Evolutionary conservation across 805 yeast species (phyloP), one percentile per base, ranked within the genome.

Genomic region (Wickerhamomyces bisporus): DNA sequence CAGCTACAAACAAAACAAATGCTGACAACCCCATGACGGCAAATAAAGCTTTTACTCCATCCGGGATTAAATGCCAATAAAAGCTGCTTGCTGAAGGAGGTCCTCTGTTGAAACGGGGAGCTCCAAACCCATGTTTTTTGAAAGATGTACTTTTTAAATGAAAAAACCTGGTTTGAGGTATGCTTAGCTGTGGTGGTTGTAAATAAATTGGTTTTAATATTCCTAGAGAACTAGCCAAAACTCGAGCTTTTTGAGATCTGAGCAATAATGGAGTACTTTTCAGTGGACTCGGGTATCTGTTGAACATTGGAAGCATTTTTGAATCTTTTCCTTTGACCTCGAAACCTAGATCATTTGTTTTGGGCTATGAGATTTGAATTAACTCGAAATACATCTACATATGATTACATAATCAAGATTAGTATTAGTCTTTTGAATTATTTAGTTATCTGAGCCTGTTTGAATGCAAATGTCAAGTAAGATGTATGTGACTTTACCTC

Each of bases 401-500:
- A 21, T 21, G 24, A 21, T 21, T 21, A 21, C 24, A 21, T 21
- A 21, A 21, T 21, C 24, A 21, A 21, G 10, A 29, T 9, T 11
- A 6, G 11, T 13, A 17, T 6, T 19, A 12, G 7, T 19, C n/a
- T 16, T n/a, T 30, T 19, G 5, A 8, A 19, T 20, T 6, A 20
- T 12, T 30, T 4, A 19, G n/a, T 27, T 27, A 14, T 15, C 19
- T 15, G 34, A 27, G 52, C 52, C 43, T 61, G 60, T 47, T 65
- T 71, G 41, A 68, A 71, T 18, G 98, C 99, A 71, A 93, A 93
- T 2, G 96, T 86, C 53, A 93, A 64, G 57, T 87, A 93, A 0
- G 96, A 86, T 0, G 99, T 93, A 52, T 93, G 99, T 6, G 88
- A 81, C 64, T 91, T 91, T 50, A 91, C 70, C 56, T 93, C 98